Conservation (phyloP, 164 flowering plant genomes). For the Vitis rotundifolia region DNA sequence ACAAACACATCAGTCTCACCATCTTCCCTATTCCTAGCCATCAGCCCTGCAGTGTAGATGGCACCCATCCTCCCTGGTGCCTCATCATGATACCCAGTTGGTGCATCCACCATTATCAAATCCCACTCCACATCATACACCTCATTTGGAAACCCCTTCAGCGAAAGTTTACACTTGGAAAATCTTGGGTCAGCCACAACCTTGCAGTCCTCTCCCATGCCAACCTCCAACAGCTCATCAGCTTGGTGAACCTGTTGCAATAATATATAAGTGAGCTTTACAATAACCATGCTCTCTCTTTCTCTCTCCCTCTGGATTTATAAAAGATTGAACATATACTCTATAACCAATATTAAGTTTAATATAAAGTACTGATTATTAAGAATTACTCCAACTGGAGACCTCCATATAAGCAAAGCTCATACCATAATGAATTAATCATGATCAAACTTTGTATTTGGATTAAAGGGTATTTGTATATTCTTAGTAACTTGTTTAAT, state of each 20-base stretch:
- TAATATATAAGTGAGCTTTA: too few species aligned
- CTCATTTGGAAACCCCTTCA: slow-evolving; percentile 39
- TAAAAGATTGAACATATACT: too few species aligned
- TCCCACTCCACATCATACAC: slow-evolving; percentile 61
- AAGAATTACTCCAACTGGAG: too few species aligned
- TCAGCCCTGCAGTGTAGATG: slow-evolving; percentile 54
- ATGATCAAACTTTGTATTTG: too few species aligned
- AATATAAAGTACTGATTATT: too few species aligned
- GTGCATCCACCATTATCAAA: slow-evolving; percentile 66
- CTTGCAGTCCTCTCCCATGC: slow-evolving; percentile 29
- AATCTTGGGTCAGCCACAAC: slow-evolving; percentile 39
- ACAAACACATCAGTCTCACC: slow-evolving; percentile 64
- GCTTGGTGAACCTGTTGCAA: slow-evolving; percentile 22
- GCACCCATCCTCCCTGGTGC: slow-evolving; percentile 64
- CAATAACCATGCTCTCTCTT: too few species aligned
- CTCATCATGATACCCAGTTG: slow-evolving; percentile 45
- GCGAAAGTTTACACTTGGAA: slow-evolving; percentile 40
- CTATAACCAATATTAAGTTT: too few species aligned
- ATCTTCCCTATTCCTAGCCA: slow-evolving; percentile 48
- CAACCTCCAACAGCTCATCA: slow-evolving; percentile 24
- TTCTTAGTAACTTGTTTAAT: too few species aligned
- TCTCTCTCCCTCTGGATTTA: too few species aligned
- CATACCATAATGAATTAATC: too few species aligned
- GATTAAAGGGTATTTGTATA: too few species aligned
- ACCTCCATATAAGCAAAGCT: too few species aligned